These are phyloP conservation scores for Corchorus capsularis DNA, from an alignment of 345 rosid genomes.

Conservation along the genomic window DNA sequence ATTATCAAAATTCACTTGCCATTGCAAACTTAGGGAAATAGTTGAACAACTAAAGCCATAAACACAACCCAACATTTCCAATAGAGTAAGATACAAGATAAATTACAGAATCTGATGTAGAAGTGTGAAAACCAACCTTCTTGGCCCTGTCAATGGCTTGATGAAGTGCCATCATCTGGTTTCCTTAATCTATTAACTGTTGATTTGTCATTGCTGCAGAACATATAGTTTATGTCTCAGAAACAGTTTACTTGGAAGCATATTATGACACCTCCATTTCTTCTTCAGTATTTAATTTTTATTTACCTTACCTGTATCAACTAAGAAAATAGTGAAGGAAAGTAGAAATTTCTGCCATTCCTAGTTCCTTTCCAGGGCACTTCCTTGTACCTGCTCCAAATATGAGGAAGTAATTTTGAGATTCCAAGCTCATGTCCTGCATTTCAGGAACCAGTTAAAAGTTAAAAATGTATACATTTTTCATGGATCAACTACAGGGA, in stretches of 20 bases:
- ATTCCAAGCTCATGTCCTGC: constrained; percentile 69
- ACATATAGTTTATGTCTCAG: constrained; percentile 19
- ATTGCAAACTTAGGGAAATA: too few relatives aligned
- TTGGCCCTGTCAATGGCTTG: constrained; percentile 88
- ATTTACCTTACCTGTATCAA: constrained; percentile 57
- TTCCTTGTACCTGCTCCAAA: constrained; percentile 92
- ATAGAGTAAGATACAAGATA: constrained; percentile 12
- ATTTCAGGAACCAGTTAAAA: background rate
- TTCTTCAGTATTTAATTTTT: background rate
- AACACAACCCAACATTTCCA: background rate
- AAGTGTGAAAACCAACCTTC: constrained; percentile 45
- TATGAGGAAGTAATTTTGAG: constrained; percentile 53
- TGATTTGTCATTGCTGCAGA: constrained; percentile 85
- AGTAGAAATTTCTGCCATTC: constrained; percentile 83
- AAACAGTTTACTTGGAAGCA: constrained; percentile 11
- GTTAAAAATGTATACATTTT: background rate
- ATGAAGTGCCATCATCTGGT: constrained; percentile 91
- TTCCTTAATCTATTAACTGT: constrained; percentile 70
- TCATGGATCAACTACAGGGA: constrained; percentile 81
- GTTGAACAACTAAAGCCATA: background rate
- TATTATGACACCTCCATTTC: too few relatives aligned
- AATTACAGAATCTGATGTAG: background rate
- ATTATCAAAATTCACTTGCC: too few relatives aligned
- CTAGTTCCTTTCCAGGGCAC: constrained; percentile 95
- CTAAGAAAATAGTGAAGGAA: constrained; percentile 93